Base-by-base conservation (phyloP, 306 rosid genomes). In the Rosa chinensis region DNA sequence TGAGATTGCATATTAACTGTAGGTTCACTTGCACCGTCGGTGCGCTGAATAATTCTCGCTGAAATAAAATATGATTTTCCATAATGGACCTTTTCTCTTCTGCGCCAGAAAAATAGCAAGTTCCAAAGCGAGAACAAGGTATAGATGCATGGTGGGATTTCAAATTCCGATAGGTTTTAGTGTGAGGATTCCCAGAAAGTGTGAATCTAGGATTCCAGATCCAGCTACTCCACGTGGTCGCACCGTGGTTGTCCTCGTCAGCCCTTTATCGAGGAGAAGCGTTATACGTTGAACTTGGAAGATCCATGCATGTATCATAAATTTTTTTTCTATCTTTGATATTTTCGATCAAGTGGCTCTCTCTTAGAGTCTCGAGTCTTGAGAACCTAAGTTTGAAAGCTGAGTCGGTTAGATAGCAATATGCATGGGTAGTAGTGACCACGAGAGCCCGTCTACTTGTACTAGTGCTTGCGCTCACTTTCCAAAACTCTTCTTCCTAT, bases 151-250 rank as follows among this genome's bases (percentile, higher is more conserved):
- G 74, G 75, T 17, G 76, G 56, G 74, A 49, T 52, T 80, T 23
- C 88, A 79, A 86, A 81, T 74, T 87, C 81, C 88, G 50, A 81
- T 56, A 44, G 56, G 50, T 75, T 79, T 64, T 8, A 62, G 5
- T 12, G 61, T 68, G 84, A 84, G 86, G 39, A 56, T 4, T 59
- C 68, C 80, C 67, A 68, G 16, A 37, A 55, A 64, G 37, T 62
- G 77, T 80, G 80, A 79, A 77, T 77, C 79, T 81, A 85, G 79
- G 81, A 72, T 21, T 83, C 77, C 80, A 81, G 16, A 39, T 74
- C 78, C 85, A 87, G 75, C 84, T 75, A 58, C 74, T 82, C 77
- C 89, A 87, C 87, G 78, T 85, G 86, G 86, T 49, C 39, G 48
- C 74, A 58, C 66, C 76, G 56, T 48, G 78, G 37, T 66, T 61